Evolutionary conservation across 1,284 basidiomycete genomes (phyloP), one percentile per base, ranked within the genome.

Genomic region (Takashimella koratensis): DNA sequence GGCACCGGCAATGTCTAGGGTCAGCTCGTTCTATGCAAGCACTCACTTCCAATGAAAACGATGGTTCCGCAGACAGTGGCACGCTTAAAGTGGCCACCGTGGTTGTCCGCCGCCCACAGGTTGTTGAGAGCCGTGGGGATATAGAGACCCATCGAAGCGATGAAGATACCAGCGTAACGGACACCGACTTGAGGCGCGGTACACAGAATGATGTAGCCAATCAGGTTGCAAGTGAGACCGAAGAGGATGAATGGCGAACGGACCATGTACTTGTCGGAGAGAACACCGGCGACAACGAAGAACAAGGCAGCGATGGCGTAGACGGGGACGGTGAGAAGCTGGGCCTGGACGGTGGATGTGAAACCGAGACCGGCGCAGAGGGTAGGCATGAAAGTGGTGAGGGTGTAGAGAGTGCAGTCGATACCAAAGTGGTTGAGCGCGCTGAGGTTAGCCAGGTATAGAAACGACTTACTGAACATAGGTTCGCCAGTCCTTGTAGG

Each of bases 281-380:
- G 46, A 47, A 59, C 70, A 13, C 74, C 73, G 5, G 69, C 65
- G 25, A 63, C 36, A 47, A 77, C 52, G n/a, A 70, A 71, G 30
- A 64, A 47, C 41, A 68, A 53, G 19, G 71, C 65, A 3, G 71
- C 67, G 47, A 67, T 52, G 26, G 70, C 58, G 58, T 70, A 68
- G 20, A 66, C 67, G n/a, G 67, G 67, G 20, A 63, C 63, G 20
- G 58, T 60, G 61, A 69, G 63, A 23, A 88, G 77, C 71, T 89
- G 88, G n/a, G 87, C 86, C 2, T 78, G 79, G 0, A 86, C 87
- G n/a, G n/a, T n/a, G 5, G 86, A 86, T 10, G 76, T 75, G 74
- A 80, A 89, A 4, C 86, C 85, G 40, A 71, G 59, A 42, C 65
- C 68, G 52, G 56, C 59, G 4, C 59, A 55, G 42, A 73, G 60